Conservation (phyloP, 2,329 filamentous ascomycete genomes). For the Fusarium dlaminii region DNA sequence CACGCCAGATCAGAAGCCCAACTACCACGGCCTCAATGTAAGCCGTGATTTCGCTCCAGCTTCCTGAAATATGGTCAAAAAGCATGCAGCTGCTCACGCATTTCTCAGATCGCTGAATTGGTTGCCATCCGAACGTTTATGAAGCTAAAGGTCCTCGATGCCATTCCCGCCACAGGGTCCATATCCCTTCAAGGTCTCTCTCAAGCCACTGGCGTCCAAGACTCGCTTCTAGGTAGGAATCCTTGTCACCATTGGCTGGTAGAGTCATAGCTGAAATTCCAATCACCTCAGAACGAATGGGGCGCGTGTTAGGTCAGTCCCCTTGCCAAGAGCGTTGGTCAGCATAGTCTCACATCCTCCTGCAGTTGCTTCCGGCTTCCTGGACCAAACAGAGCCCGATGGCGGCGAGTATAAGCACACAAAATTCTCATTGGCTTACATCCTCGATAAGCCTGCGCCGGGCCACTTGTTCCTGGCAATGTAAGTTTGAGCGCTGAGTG, state of each 20-base stretch:
- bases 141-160: conserved; percentile 43
- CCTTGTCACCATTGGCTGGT: background rate
- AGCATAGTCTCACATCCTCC: background rate
- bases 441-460: conserved; percentile 39
- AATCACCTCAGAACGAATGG: conserved; percentile 40
- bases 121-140: conserved; percentile 46
- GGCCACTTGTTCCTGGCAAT: conserved; percentile 46
- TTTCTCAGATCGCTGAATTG: conserved; percentile 43
- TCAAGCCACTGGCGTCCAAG: conserved; percentile 40
- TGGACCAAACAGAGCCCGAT: conserved; percentile 41
- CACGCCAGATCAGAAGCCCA: conserved; percentile 44
- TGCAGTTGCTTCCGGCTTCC: conserved; percentile 44
- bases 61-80: too few relatives aligned
- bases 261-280: background rate
- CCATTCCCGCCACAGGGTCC: conserved; percentile 40
- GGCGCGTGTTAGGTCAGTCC: conserved; percentile 38
- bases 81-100: background rate
- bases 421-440: conserved; percentile 45
- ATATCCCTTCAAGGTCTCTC: conserved; percentile 44
- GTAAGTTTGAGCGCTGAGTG: conserved; percentile 8
- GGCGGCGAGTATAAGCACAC: conserved; percentile 45
- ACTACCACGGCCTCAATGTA: conserved; percentile 47
- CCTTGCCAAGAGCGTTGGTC: background rate
- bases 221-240: conserved; percentile 42
- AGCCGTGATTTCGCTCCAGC: background rate